Conservation (phyloP, 352 stramenopile species). For the Phytophthora palmivora region DNA sequence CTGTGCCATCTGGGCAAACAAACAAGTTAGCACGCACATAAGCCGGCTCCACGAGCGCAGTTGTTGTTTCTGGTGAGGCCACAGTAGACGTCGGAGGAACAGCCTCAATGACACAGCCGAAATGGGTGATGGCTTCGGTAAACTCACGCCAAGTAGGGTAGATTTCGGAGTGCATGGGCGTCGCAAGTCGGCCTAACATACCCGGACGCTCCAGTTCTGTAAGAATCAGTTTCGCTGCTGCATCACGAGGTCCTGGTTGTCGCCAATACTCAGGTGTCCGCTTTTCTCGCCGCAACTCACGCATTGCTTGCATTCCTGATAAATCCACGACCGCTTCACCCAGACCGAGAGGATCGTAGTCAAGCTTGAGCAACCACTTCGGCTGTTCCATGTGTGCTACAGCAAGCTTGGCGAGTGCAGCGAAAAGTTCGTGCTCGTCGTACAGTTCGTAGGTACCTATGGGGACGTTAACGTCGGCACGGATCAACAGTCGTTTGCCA, state of each 20-base stretch:
- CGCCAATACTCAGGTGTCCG: constrained; percentile 71
- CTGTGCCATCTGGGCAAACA: constrained; percentile 69
- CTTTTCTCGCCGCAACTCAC: constrained; percentile 70
- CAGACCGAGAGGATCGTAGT: constrained; percentile 76
- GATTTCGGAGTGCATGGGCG: constrained; percentile 46
- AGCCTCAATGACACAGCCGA: constrained; percentile 86
- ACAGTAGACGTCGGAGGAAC: constrained; percentile 39
- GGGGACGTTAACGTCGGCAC: constrained; percentile 88
- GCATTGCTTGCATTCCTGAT: constrained; percentile 60
- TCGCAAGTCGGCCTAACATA: constrained; percentile 35
- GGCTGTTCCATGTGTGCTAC: constrained; percentile 82
- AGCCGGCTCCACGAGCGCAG: constrained; percentile 27
- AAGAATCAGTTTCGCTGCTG: constrained; percentile 58
- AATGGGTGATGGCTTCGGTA: constrained; percentile 56
- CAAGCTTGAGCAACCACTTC: constrained; percentile 84
- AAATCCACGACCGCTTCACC: constrained; percentile 77
- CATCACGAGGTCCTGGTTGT: constrained; percentile 70
- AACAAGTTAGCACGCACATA: constrained; percentile 82
- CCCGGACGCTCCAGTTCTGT: constrained; percentile 60
- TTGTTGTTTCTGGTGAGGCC: neutral
- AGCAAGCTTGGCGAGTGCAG: constrained; percentile 88
- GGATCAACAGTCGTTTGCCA: constrained; percentile 82
- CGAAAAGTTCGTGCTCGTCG: constrained; percentile 85
- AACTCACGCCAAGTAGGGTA: constrained; percentile 78
- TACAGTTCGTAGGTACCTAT: constrained; percentile 91